Conservation (phyloP, 352 stramenopile species). For the Aphanomyces invadans region DNA sequence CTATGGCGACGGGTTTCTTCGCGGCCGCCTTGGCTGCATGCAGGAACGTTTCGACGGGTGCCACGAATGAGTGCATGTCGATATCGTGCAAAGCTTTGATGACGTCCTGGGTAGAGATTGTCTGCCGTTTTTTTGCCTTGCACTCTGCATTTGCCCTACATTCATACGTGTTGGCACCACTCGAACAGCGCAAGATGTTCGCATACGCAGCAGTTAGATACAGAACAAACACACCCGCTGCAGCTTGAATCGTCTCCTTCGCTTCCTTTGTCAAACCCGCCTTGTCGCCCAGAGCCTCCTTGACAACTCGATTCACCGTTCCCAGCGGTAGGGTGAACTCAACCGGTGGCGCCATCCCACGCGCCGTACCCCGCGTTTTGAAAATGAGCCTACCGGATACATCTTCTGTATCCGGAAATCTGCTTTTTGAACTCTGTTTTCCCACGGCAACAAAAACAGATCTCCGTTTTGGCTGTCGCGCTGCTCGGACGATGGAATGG, state of each 20-base stretch:
- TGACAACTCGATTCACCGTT: conserved; percentile 59
- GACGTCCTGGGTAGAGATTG: conserved; percentile 68
- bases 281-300: conserved; percentile 59
- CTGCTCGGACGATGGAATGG: no score
- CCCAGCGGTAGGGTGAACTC: conserved; percentile 51
- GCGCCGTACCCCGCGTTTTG: no score
- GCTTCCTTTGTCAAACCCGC: conserved; percentile 61
- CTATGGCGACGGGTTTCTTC: conserved; percentile 7
- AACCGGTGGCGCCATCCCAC: conserved; percentile 27
- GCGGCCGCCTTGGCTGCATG: conserved; percentile 20
- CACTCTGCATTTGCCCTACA: conserved; percentile 1
- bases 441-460: no score
- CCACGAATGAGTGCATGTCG: conserved; percentile 74
- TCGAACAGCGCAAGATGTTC: not conserved
- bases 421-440: not conserved
- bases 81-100: conserved; percentile 54
- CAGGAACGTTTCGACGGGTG: conserved; percentile 60
- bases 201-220: conserved; percentile 65
- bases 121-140: conserved; percentile 55
- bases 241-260: conserved; percentile 57
- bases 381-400: no score
- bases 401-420: not conserved
- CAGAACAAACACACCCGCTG: conserved; percentile 67
- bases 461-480: no score
- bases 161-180: not conserved